Evolutionary conservation across 2,329 filamentous ascomycete genomes (phyloP).

Genomic region (Cladosporium sp.): DNA sequence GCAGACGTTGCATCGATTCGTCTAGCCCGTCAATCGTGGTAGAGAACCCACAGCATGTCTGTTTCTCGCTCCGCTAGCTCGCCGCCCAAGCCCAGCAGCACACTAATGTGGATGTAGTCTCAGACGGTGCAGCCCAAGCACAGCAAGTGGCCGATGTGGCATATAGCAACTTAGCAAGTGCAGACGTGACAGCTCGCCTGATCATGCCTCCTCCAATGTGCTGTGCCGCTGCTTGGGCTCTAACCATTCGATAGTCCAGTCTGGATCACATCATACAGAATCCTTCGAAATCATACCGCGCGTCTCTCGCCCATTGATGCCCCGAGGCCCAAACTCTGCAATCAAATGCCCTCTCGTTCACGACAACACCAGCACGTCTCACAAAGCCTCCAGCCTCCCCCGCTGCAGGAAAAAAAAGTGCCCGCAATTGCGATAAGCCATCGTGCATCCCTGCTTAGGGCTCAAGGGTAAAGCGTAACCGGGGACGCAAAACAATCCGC

Average conservation of each 20-base stretch:
- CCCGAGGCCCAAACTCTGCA: background rate
- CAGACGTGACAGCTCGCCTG: constrained; percentile 10
- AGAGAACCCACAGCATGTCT: background rate
- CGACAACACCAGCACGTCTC: too few species aligned
- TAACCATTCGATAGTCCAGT: background rate
- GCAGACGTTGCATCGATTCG: background rate
- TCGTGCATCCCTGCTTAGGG: background rate
- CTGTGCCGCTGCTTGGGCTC: background rate
- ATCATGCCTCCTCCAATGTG: background rate
- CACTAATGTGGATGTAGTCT: background rate
- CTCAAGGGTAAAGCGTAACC: background rate
- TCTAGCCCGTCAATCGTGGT: background rate
- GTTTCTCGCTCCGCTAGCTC: background rate
- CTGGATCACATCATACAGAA: background rate
- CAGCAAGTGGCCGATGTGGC: background rate
- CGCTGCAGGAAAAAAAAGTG: background rate
- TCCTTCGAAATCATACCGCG: background rate
- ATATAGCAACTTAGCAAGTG: background rate
- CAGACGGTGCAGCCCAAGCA: background rate
- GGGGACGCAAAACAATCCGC: background rate
- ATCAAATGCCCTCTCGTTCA: background rate
- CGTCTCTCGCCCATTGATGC: background rate
- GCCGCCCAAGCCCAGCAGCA: background rate
- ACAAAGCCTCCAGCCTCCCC: background rate
- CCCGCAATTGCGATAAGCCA: background rate